phyloP scores from a whole-genome alignment of 208 protist species.

The Acanthamoeba lenticulata region DNA sequence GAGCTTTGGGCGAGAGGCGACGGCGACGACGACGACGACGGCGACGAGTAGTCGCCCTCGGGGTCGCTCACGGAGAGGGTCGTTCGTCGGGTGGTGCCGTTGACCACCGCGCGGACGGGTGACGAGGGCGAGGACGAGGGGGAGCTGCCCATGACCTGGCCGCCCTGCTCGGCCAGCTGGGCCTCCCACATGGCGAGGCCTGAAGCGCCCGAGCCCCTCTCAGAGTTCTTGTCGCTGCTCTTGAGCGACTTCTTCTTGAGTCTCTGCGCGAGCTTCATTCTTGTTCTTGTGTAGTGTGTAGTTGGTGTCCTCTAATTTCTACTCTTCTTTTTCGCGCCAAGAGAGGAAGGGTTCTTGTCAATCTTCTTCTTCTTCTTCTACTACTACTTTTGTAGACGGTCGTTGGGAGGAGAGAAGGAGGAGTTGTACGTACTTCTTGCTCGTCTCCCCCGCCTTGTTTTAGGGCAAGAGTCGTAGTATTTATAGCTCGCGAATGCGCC shows the following conservation, averaged over 20 bases:
- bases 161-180: neutral
- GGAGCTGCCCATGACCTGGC: neutral
- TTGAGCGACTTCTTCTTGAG: slow-evolving; percentile 30
- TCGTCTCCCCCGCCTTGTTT: no score
- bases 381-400: no score
- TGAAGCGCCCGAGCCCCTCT: neutral
- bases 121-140: neutral
- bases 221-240: neutral
- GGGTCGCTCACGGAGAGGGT: neutral
- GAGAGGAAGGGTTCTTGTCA: no score
- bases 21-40: no score
- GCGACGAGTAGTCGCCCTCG: neutral
- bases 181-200: neutral
- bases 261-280: neutral
- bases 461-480: no score
- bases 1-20: no score
- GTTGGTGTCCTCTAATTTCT: neutral
- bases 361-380: neutral
- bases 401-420: no score
- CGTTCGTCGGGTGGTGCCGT: neutral
- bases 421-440: no score
- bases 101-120: no score
- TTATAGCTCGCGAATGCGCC: no score
- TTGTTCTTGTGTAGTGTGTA: neutral
- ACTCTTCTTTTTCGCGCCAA: neutral